Conservation (phyloP, 2,329 filamentous ascomycete species). For the Aphanoascus verrucosus region DNA sequence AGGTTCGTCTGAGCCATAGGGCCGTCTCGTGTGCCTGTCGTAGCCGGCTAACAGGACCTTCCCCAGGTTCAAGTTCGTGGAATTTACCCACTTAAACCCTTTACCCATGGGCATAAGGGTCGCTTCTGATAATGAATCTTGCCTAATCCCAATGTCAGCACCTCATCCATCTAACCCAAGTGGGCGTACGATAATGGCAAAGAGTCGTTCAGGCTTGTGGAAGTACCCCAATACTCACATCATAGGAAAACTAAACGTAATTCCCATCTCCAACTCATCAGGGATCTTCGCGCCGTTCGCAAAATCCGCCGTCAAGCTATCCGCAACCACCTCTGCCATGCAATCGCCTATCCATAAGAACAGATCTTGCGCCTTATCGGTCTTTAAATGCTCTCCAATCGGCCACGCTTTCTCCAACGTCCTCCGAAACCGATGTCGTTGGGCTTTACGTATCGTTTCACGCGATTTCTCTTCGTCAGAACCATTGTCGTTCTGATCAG, state of each 20-base stretch:
- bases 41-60: conserved; percentile 46
- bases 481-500: conserved; percentile 25
- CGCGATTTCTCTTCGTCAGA: conserved; percentile 24
- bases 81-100: conserved; percentile 42
- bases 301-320: conserved; percentile 36
- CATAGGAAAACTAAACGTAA: conserved; percentile 42
- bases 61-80: conserved; percentile 44
- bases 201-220: conserved; percentile 1
- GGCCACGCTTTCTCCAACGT: conserved; percentile 44
- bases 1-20: conserved; percentile 30
- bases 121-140: conserved; percentile 44
- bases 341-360: conserved; percentile 74
- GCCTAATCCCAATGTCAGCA: conserved; percentile 24
- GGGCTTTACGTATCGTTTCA: conserved; percentile 37
- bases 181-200: too few relatives aligned
- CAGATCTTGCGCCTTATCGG: conserved; percentile 60
- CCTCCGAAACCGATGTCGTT: conserved; percentile 37
- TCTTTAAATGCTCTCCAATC: conserved; percentile 46
- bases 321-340: conserved; percentile 60
- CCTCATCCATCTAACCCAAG: not conserved
- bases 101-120: conserved; percentile 50
- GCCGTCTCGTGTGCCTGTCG: conserved; percentile 39
- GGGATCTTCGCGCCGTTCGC: conserved; percentile 30
- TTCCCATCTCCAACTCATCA: conserved; percentile 39
- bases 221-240: conserved; percentile 28